Evolutionary conservation across 805 yeast genomes (phyloP).

Genomic region (Priceomyces castillae): DNA sequence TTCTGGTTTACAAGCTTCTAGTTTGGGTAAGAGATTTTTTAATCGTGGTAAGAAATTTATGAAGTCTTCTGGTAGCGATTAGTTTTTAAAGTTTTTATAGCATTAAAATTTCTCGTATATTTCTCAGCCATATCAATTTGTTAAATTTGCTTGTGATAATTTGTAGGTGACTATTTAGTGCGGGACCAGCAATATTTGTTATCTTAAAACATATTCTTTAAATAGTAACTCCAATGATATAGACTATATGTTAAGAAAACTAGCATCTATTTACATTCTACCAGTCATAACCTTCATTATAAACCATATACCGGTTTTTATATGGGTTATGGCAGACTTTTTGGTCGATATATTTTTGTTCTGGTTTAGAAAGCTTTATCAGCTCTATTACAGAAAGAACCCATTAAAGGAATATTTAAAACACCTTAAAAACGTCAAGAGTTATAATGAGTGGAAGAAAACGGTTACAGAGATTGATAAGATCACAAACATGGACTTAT

Average conservation of each 20-base stretch:
- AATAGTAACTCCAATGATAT: neutral
- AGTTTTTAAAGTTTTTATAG: neutral
- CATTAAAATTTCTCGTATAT: no score
- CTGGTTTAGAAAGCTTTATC: slow-evolving; percentile 42
- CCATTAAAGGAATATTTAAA: slow-evolving; percentile 48
- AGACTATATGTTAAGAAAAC: slow-evolving; percentile 5
- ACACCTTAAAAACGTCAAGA: slow-evolving; percentile 48
- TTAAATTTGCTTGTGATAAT: neutral
- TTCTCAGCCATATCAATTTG: neutral
- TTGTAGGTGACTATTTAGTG: neutral
- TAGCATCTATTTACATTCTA: slow-evolving; percentile 9
- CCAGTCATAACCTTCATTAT: slow-evolving; percentile 16
- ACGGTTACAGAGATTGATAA: slow-evolving; percentile 51
- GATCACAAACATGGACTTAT: slow-evolving; percentile 41
- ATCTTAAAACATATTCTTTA: neutral
- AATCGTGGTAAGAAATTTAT: slow-evolving; percentile 54
- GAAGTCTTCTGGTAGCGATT: slow-evolving; percentile 18
- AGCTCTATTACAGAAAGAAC: slow-evolving; percentile 36
- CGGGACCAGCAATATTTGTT: neutral
- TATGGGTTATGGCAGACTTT: slow-evolving; percentile 44
- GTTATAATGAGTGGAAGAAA: slow-evolving; percentile 70
- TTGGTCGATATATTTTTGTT: slow-evolving; percentile 44
- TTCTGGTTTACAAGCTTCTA: slow-evolving; percentile 50
- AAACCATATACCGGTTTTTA: slow-evolving; percentile 36
- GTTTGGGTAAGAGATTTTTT: slow-evolving; percentile 53